Conservation (phyloP, 2,329 filamentous ascomycete species). For the Didymosphaeria variabile region DNA sequence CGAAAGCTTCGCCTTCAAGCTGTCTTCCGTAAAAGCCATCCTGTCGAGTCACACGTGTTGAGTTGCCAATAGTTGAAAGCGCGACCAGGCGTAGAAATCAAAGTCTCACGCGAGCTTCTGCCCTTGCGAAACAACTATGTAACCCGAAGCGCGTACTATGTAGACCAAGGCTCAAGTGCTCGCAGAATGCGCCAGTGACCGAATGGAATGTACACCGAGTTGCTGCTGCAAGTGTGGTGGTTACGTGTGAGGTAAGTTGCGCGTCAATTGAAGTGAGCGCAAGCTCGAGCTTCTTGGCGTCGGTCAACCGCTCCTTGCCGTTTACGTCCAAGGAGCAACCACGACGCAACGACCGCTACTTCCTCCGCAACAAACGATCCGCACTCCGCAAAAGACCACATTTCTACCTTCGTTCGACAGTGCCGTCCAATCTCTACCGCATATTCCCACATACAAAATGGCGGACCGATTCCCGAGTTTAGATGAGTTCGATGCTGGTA, state of each 20-base stretch:
- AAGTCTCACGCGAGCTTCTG: constrained; percentile 33
- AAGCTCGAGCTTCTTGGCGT: constrained; percentile 10
- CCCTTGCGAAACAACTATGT: constrained; percentile 3
- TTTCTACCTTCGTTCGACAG: background rate
- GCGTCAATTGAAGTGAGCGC: constrained; percentile 1
- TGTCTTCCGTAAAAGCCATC: constrained; percentile 97
- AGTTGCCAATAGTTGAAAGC: constrained; percentile 25
- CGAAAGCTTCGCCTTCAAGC: constrained; percentile 92
- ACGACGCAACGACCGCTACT: constrained; percentile 2
- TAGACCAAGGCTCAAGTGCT: constrained; percentile 7
- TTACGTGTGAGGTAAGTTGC: background rate
- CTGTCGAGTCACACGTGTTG: constrained; percentile 33
- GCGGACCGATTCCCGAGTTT: constrained; percentile 63
- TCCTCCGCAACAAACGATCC: constrained; percentile 9
- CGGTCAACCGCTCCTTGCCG: constrained; percentile 7
- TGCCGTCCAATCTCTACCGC: constrained; percentile 8
- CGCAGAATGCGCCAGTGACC: background rate
- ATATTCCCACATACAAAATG: constrained; percentile 44
- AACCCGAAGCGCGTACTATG: constrained; percentile 11
- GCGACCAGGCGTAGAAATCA: constrained; percentile 6
- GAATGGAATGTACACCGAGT: constrained; percentile 3
- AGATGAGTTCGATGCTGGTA: constrained; percentile 63
- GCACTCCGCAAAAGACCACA: constrained; percentile 9
- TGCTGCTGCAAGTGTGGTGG: constrained; percentile 11
- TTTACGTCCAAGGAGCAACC: constrained; percentile 12